Evolutionary conservation across 1,284 basidiomycete species (phyloP).

Genomic region (Malassezia dermatis): DNA sequence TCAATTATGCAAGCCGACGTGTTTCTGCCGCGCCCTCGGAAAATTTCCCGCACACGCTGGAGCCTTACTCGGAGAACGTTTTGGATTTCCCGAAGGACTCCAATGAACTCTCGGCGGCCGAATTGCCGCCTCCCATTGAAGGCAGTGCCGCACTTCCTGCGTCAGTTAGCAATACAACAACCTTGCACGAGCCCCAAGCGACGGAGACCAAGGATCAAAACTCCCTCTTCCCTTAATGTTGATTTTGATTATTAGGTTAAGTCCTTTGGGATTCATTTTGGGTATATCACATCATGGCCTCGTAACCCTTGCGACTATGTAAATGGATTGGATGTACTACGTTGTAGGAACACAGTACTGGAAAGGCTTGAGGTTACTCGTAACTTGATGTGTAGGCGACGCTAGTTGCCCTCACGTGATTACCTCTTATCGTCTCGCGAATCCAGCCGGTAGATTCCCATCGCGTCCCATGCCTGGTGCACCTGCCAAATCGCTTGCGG

Average conservation of each 20-base stretch:
- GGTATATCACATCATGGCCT: neutral
- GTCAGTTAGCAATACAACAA: neutral
- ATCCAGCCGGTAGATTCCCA: neutral
- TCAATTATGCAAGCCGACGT: neutral
- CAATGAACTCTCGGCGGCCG: neutral
- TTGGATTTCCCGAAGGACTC: neutral
- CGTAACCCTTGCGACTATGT: neutral
- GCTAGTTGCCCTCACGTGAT: neutral
- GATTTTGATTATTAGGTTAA: neutral
- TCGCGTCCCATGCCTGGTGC: slow-evolving; percentile 19
- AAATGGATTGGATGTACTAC: neutral
- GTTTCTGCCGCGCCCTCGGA: neutral
- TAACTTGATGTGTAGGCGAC: neutral
- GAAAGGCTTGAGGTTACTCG: neutral
- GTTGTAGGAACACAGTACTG: neutral
- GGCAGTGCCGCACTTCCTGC: neutral
- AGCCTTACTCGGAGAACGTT: neutral
- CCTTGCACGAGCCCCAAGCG: neutral
- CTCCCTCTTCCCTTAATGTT: slow-evolving; percentile 4
- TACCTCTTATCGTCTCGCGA: neutral
- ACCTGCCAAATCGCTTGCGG: slow-evolving; percentile 21
- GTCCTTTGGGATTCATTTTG: neutral
- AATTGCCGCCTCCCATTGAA: slow-evolving; percentile 1
- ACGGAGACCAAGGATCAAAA: neutral
- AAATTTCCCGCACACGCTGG: neutral